A percentile compares a stretch with the other conserved stretches of the same genome.
Evolutionary conservation across 1,284 basidiomycete genomes (phyloP).

Genomic region (Sanghuangporus baumii): DNA sequence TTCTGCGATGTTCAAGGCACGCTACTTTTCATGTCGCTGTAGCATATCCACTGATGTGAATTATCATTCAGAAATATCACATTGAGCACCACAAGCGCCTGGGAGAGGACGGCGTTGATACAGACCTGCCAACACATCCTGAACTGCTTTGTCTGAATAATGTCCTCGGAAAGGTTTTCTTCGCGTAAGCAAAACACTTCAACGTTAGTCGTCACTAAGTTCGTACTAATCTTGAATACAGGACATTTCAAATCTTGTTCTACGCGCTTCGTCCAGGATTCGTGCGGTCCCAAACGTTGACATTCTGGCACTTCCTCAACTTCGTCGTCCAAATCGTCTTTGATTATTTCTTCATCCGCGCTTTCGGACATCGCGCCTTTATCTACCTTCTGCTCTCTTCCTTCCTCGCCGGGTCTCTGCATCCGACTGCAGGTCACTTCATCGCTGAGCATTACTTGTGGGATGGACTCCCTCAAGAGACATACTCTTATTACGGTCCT

Average conservation of each 20-base stretch:
- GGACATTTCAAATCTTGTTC: constrained; percentile 97
- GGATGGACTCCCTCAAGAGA: constrained; percentile 88
- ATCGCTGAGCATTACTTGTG: constrained; percentile 96
- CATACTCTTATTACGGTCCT: constrained; percentile 94
- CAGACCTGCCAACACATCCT: constrained; percentile 84
- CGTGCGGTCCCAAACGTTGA: constrained; percentile 78
- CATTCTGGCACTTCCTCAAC: constrained; percentile 83
- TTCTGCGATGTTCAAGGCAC: constrained; percentile 91
- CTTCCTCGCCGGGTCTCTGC: constrained; percentile 94
- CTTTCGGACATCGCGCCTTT: constrained; percentile 60
- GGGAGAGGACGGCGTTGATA: constrained; percentile 95
- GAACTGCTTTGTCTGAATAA: constrained; percentile 90
- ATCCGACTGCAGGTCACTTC: constrained; percentile 96
- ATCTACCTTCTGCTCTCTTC: constrained; percentile 83
- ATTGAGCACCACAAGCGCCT: constrained; percentile 92
- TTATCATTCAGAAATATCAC: constrained; percentile 69
- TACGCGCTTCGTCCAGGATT: constrained; percentile 97
- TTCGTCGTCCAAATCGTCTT: constrained; percentile 65
- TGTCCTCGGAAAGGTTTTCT: constrained; percentile 96
- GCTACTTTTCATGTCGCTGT: constrained; percentile 14
- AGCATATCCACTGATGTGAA: not conserved
- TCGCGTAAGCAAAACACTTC: constrained; percentile 59
- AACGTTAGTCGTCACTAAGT: not conserved
- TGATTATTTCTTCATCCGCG: constrained; percentile 61
- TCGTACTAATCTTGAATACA: constrained; percentile 29